Evolutionary conservation across 2,329 filamentous ascomycete genomes (phyloP).

Genomic region (Lachnellula hyalina): DNA sequence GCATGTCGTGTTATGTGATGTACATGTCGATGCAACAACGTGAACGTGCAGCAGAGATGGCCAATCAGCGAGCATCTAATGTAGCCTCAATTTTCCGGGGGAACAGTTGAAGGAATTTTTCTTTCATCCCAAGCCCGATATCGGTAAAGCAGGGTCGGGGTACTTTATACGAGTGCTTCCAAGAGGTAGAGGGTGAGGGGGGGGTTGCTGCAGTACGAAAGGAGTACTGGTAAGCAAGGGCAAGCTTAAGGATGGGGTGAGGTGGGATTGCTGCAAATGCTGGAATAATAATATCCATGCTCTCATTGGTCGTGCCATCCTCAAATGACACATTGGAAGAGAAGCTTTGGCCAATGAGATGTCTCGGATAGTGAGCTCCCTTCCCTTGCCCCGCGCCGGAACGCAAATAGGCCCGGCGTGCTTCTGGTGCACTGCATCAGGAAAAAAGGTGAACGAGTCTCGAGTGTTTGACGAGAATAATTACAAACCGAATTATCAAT

Average conservation of each 20-base stretch:
- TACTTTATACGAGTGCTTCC: conserved; percentile 1
- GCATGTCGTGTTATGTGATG: conserved; percentile 19
- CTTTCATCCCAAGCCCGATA: background rate
- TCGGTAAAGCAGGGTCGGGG: background rate
- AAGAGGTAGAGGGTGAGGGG: too few species aligned
- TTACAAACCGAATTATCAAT: too few species aligned
- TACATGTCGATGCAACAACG: conserved; percentile 11
- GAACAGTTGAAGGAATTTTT: background rate
- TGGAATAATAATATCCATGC: too few species aligned
- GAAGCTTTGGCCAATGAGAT: background rate
- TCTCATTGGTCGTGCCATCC: background rate
- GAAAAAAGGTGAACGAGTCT: too few species aligned
- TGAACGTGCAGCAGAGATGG: conserved; percentile 6
- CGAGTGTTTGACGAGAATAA: too few species aligned
- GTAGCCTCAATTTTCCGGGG: conserved; percentile 12
- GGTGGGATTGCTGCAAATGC: too few species aligned
- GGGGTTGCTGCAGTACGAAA: too few species aligned
- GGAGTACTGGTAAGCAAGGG: too few species aligned
- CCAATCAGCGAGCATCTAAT: conserved; percentile 12
- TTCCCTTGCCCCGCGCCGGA: conserved; percentile 7
- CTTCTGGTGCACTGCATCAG: too few species aligned
- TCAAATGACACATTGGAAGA: conserved; percentile 18
- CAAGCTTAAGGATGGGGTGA: too few species aligned
- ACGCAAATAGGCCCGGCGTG: background rate
- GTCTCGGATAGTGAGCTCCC: too few species aligned